These are phyloP conservation scores for Jimgerdemannia lactiflua DNA, from an alignment of 192 early-diverging fungal species.

Conservation along the genomic window DNA sequence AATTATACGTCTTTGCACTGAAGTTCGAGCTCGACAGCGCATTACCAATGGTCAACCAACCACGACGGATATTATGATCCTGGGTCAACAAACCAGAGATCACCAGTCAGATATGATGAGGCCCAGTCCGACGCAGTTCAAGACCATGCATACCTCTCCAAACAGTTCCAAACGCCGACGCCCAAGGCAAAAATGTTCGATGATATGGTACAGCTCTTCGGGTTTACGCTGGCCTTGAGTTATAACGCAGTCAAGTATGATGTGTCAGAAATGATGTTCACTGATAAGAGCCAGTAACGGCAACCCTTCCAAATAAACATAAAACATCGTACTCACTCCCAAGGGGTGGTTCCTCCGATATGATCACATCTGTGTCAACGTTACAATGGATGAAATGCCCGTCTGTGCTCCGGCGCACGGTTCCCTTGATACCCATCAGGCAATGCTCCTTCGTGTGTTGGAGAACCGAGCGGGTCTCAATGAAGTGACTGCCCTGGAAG, in stretches of 20 bases:
- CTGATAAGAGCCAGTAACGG: neutral
- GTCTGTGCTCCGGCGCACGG: constrained; percentile 60
- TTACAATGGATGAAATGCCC: constrained; percentile 72
- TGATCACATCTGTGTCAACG: constrained; percentile 66
- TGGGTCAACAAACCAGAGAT: constrained; percentile 1
- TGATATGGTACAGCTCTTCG: constrained; percentile 59
- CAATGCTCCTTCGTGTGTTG: constrained; percentile 65
- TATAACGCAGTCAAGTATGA: neutral
- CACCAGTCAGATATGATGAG: neutral
- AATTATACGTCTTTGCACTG: constrained; percentile 29
- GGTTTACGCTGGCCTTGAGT: constrained; percentile 42
- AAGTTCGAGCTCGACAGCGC: constrained; percentile 46
- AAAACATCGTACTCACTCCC: constrained; percentile 17
- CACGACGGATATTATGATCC: constrained; percentile 54
- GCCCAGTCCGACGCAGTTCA: neutral
- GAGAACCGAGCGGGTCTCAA: constrained; percentile 41
- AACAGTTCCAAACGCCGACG: constrained; percentile 60
- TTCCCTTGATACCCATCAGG: constrained; percentile 64
- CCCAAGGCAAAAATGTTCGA: constrained; percentile 65
- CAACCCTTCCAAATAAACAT: neutral
- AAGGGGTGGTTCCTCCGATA: constrained; percentile 50
- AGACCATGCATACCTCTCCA: constrained; percentile 36
- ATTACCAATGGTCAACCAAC: constrained; percentile 59
- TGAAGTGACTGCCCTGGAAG: constrained; percentile 32
- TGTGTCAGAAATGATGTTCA: neutral